Evolutionary conservation across 2,329 filamentous ascomycete genomes (phyloP).

Genomic region (Penicillium sp.): DNA sequence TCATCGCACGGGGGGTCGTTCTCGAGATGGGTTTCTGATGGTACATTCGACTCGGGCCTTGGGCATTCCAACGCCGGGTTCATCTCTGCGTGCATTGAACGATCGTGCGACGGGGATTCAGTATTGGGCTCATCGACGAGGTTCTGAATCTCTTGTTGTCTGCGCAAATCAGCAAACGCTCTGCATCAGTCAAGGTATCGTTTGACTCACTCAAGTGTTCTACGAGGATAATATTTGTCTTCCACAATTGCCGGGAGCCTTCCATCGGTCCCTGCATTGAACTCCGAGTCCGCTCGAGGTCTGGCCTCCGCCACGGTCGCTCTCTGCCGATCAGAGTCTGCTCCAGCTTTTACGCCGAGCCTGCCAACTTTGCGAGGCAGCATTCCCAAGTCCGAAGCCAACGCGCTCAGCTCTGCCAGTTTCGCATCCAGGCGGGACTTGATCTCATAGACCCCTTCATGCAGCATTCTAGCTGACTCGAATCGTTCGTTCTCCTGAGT

Average conservation of each 20-base stretch:
- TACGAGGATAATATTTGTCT: conserved; percentile 59
- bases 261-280: conserved; percentile 27
- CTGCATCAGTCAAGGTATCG: background rate
- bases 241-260: conserved; percentile 62
- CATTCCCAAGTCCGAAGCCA: conserved; percentile 58
- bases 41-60: conserved; percentile 7
- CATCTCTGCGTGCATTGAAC: conserved; percentile 4
- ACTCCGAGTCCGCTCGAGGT: conserved; percentile 21
- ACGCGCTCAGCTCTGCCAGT: conserved; percentile 55
- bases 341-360: conserved; percentile 18
- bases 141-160: conserved; percentile 39
- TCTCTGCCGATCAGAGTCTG: conserved; percentile 15
- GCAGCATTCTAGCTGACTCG: conserved; percentile 46
- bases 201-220: conserved; percentile 56
- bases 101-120: conserved; percentile 29
- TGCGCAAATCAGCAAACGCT: conserved; percentile 16
- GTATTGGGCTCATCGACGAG: conserved; percentile 28
- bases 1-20: conserved; percentile 21
- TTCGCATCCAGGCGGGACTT: conserved; percentile 59
- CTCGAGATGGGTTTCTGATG: background rate
- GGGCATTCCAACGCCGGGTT: conserved; percentile 38
- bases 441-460: conserved; percentile 53
- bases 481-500: conserved; percentile 56
- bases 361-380: conserved; percentile 39
- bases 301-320: conserved; percentile 15